Percentiles rank a stretch among this genome's conserved stretches.
These are phyloP conservation scores for Kockovaella imperatae DNA, from an alignment of 768 basidiomycete species.

Conservation along the genomic window DNA sequence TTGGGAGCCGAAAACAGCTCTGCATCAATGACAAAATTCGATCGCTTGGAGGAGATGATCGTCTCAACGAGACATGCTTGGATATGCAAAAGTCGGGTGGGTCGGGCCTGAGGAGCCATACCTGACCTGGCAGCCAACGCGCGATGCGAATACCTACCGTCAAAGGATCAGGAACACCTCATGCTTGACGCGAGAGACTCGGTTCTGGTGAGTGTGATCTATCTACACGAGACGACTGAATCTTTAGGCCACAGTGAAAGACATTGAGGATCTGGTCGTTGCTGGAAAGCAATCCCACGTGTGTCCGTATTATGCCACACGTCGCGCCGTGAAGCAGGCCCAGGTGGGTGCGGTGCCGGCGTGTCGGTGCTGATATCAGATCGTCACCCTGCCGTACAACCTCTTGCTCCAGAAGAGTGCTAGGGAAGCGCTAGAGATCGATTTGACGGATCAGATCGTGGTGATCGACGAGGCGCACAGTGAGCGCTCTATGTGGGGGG, in stretches of 20 bases:
- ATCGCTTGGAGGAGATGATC: slow-evolving; percentile 51
- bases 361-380: slow-evolving; percentile 48
- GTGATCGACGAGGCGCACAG: slow-evolving; percentile 96
- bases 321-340: slow-evolving; percentile 79
- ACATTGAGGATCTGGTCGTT: slow-evolving; percentile 82
- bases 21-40: slow-evolving; percentile 82
- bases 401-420: slow-evolving; percentile 74
- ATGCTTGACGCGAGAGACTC: slow-evolving; percentile 82
- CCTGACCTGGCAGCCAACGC: slow-evolving; percentile 45
- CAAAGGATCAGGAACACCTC: slow-evolving; percentile 57
- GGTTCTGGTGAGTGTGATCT: slow-evolving; percentile 56
- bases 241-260: slow-evolving; percentile 71
- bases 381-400: slow-evolving; percentile 91
- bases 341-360: slow-evolving; percentile 53
- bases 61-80: slow-evolving; percentile 75
- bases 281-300: slow-evolving; percentile 61
- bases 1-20: slow-evolving; percentile 82
- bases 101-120: slow-evolving; percentile 26
- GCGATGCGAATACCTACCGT: slow-evolving; percentile 69
- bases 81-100: slow-evolving; percentile 62
- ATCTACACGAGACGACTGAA: neutral
- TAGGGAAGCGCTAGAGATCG: slow-evolving; percentile 77
- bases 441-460: slow-evolving; percentile 73
- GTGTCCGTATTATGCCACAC: slow-evolving; percentile 90
- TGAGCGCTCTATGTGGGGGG: slow-evolving; percentile 47